Evolutionary conservation across 2,329 filamentous ascomycete species (phyloP), one percentile per base, ranked within the genome.

Genomic region (Mariannaea sp.): DNA sequence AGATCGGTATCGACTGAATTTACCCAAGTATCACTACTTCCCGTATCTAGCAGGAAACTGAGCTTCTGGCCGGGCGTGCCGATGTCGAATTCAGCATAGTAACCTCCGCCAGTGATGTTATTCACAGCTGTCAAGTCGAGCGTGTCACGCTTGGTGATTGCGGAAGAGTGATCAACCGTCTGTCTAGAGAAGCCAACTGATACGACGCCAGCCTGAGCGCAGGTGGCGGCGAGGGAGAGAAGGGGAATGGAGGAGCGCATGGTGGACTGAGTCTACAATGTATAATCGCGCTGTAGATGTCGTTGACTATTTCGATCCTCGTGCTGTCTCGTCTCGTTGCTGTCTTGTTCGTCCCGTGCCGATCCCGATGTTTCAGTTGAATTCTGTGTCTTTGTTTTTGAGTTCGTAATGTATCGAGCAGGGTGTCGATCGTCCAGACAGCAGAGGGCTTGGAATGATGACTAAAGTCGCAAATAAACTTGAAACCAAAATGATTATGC

Each of bases 1-100:
- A 89, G 72, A 3, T 69, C 60, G 1, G 88, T 90, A 44, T 73
- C 73, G 12, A 79, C 75, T 4, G 85, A 82, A 56, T 80, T 71
- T 35, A 86, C 72, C 83, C 84, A 87, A 4, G 83, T 78, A 65
- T 87, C 84, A 58, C 80, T 84, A 67, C 81, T 85, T 22, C 84
- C 84, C 2, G 84, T 87, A 68, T 87, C 84, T 57, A 86, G 75
- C 47, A 82, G 74, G 61, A 87, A 73, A 47, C 70, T 74, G 43
- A 85, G 68, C 3, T 70, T 67, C 68, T 87, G 84, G 1, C 74
- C 71, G 1, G 84, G 84, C 0, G 82, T 84, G 43, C 84, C 84
- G 35, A 87, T 69, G n/a, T 72, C 71, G 35, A 87, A 76, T 44
- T 82, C 75, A 33, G 80, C 77, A 64, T 78, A 83, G 71, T 85